phyloP scores from a whole-genome alignment of 2,329 filamentous ascomycete species.

The Raffaelea ambrosiae region DNA sequence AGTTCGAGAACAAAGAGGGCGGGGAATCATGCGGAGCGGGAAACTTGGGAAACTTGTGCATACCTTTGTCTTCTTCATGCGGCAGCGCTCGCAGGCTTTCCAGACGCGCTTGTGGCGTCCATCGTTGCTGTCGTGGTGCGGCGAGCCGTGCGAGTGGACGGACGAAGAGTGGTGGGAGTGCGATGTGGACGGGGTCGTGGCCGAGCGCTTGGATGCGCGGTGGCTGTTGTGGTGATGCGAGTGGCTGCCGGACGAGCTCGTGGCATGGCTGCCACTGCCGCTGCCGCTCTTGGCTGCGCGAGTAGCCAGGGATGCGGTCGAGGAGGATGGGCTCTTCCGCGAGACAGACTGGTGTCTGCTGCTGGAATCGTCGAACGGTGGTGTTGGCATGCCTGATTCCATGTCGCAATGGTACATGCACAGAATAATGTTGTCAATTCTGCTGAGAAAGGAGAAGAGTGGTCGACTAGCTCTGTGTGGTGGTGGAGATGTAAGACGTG shows the following conservation, averaged over 20 bases:
- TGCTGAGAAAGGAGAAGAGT: not conserved
- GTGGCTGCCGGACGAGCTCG: not conserved
- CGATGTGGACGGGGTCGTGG: constrained; percentile 14
- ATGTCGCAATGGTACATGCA: constrained; percentile 22
- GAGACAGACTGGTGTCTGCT: constrained; percentile 10
- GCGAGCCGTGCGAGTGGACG: constrained; percentile 20
- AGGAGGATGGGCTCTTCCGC: constrained; percentile 32
- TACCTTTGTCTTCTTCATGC: constrained; percentile 65
- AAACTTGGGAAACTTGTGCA: not conserved
- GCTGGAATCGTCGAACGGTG: constrained; percentile 37
- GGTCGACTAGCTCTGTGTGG: too few relatives aligned
- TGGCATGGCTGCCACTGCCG: constrained; percentile 10
- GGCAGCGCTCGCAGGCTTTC: constrained; percentile 59
- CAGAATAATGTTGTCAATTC: not conserved
- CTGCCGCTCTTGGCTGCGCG: constrained; percentile 14
- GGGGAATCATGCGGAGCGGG: too few relatives aligned
- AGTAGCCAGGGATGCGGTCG: constrained; percentile 16
- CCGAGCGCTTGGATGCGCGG: constrained; percentile 41
- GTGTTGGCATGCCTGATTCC: constrained; percentile 43
- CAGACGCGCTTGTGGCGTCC: constrained; percentile 56
- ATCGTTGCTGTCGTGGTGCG: constrained; percentile 33
- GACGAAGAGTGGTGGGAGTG: constrained; percentile 19
- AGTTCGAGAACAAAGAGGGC: too few relatives aligned
- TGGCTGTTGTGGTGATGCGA: constrained; percentile 22
- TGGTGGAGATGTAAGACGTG: too few relatives aligned